These are phyloP conservation scores for Fusarium sp. DNA, from an alignment of 2,329 filamentous ascomycete species.

Conservation along the genomic window DNA sequence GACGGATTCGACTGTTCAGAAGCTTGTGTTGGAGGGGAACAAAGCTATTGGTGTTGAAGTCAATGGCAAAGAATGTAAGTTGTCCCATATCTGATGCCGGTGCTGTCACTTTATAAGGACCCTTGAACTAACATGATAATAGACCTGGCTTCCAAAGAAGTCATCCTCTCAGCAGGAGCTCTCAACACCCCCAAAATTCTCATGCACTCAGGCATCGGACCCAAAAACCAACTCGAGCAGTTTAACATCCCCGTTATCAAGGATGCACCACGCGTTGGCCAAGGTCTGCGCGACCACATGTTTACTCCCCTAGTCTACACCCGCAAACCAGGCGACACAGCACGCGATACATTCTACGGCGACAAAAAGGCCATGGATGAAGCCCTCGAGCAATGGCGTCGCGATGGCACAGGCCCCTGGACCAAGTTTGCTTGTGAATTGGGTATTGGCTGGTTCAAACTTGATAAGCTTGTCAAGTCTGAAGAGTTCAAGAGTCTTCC, in stretches of 20 bases:
- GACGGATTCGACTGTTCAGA: slow-evolving; percentile 32
- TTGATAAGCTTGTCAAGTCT: slow-evolving; percentile 51
- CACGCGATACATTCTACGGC: slow-evolving; percentile 59
- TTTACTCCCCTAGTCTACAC: slow-evolving; percentile 53
- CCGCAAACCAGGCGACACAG: slow-evolving; percentile 54
- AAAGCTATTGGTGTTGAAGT: slow-evolving; percentile 35
- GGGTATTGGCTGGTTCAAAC: slow-evolving; percentile 58
- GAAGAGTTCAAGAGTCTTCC: slow-evolving; percentile 64
- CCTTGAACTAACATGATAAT: background rate
- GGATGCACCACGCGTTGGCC: slow-evolving; percentile 52
- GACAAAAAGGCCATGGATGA: slow-evolving; percentile 54
- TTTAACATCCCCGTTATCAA: slow-evolving; percentile 39
- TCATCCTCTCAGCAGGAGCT: slow-evolving; percentile 57
- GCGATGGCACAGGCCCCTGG: slow-evolving; percentile 55
- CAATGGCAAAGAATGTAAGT: slow-evolving; percentile 32
- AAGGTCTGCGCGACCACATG: slow-evolving; percentile 55
- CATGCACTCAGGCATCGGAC: slow-evolving; percentile 47
- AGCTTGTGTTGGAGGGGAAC: slow-evolving; percentile 26
- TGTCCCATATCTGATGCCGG: no score
- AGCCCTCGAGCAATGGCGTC: slow-evolving; percentile 61
- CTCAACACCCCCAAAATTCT: slow-evolving; percentile 57
- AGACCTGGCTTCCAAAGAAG: slow-evolving; percentile 53
- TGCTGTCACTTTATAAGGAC: rapidly evolving
- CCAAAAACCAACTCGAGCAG: slow-evolving; percentile 21
- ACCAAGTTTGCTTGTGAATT: slow-evolving; percentile 53